Evolutionary conservation across 371 early-diverging fungal genomes (phyloP).

Genomic region (Fennellomyces sp.): DNA sequence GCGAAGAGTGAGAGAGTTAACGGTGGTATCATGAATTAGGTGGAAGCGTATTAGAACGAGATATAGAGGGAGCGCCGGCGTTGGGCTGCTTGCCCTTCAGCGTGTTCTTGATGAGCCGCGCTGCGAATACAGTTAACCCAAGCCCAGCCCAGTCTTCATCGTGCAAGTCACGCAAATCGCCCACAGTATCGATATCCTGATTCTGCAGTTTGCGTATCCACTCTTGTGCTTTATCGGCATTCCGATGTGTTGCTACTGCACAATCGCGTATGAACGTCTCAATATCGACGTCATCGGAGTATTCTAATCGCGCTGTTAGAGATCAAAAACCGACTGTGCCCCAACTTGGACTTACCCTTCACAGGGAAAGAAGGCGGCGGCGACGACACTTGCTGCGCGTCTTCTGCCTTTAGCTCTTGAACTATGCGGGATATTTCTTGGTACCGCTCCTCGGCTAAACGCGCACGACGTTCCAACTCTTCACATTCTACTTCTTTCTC

Average conservation of each 20-base stretch:
- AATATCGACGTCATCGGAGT: slow-evolving; percentile 65
- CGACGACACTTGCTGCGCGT: too few species aligned
- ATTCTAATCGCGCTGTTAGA: slow-evolving; percentile 10
- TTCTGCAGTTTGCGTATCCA: slow-evolving; percentile 73
- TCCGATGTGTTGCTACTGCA: slow-evolving; percentile 68
- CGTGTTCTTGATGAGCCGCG: slow-evolving; percentile 83
- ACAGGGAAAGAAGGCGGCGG: background rate
- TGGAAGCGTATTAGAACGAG: background rate
- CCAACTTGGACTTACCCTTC: background rate
- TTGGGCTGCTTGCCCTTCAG: slow-evolving; percentile 33
- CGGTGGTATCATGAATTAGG: background rate
- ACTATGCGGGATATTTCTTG: slow-evolving; percentile 32
- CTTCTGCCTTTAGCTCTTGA: slow-evolving; percentile 24
- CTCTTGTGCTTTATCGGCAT: slow-evolving; percentile 73
- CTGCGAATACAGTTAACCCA: slow-evolving; percentile 87
- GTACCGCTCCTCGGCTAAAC: slow-evolving; percentile 37
- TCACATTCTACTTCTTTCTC: slow-evolving; percentile 43
- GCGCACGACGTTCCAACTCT: slow-evolving; percentile 36
- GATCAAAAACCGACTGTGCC: background rate
- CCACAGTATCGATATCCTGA: slow-evolving; percentile 85
- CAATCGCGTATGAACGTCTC: slow-evolving; percentile 73
- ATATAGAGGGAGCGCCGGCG: slow-evolving; percentile 1
- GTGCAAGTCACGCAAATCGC: slow-evolving; percentile 76
- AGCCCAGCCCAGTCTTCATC: slow-evolving; percentile 82
- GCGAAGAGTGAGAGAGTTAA: background rate